Evolutionary conservation across 306 rosid species (phyloP).

Genomic region (Geum urbanum): DNA sequence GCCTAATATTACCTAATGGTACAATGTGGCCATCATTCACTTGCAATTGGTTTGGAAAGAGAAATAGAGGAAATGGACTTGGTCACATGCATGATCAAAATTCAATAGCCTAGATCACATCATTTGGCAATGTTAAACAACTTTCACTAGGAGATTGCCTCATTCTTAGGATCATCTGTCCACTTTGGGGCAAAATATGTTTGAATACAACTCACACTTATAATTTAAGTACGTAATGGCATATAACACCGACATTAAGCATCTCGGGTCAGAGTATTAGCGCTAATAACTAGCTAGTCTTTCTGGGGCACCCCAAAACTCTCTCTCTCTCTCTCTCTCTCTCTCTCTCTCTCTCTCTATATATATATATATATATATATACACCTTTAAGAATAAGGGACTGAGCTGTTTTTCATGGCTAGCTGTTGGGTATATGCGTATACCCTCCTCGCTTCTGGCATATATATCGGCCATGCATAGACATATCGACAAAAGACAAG

Average conservation of each 20-base stretch:
- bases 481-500: constrained; percentile 24
- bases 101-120: too few relatives aligned
- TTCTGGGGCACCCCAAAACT: constrained; percentile 9
- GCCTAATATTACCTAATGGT: too few relatives aligned
- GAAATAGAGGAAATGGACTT: too few relatives aligned
- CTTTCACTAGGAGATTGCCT: not conserved
- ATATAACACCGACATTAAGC: constrained; percentile 34
- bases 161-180: not conserved
- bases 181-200: not conserved
- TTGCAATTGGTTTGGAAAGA: too few relatives aligned
- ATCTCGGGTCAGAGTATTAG: constrained; percentile 19
- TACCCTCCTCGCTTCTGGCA: too few relatives aligned
- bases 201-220: not conserved
- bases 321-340: not conserved
- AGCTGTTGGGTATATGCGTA: not conserved
- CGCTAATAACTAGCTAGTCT: constrained; percentile 16
- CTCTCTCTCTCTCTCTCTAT: too few relatives aligned
- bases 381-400: constrained; percentile 3
- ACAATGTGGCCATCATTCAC: too few relatives aligned
- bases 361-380: too few relatives aligned
- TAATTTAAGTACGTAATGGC: not conserved
- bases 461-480: constrained; percentile 4
- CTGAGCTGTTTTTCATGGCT: not conserved
- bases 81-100: too few relatives aligned
- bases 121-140: too few relatives aligned